Percentiles rank a stretch among this genome's conserved stretches.
phyloP scores from a whole-genome alignment of 768 basidiomycete genomes.

The Nidularia pulvinata region DNA sequence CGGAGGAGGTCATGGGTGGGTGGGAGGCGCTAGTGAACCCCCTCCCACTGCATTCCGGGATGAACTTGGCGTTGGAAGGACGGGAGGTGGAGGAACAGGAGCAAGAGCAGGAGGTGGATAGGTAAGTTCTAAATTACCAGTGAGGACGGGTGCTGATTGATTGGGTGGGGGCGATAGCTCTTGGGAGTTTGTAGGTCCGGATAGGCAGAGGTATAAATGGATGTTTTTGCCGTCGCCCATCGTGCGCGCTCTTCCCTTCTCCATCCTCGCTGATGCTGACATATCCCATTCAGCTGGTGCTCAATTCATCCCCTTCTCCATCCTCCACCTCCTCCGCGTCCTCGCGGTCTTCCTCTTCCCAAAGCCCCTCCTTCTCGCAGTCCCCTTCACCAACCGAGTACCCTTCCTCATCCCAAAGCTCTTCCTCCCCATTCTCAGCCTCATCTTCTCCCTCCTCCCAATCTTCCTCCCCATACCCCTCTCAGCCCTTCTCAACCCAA shows the following conservation, averaged over 20 bases:
- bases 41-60: no score
- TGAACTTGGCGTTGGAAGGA: conserved; percentile 3
- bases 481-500: neutral
- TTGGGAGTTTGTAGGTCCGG: conserved; percentile 34
- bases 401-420: no score
- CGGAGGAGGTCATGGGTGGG: conserved; percentile 14
- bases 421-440: no score
- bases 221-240: conserved; percentile 32
- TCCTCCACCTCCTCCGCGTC: neutral
- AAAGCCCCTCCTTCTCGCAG: no score
- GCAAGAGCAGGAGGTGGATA: neutral
- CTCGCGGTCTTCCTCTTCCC: no score
- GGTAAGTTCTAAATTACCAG: no score
- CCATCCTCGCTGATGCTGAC: neutral
- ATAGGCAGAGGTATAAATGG: conserved; percentile 31
- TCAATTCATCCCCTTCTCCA: neutral
- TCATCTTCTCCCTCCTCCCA: no score
- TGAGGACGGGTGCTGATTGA: neutral
- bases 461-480: no score
- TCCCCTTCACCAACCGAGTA: conserved; percentile 13
- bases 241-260: conserved; percentile 16
- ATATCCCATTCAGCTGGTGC: neutral
- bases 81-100: neutral
- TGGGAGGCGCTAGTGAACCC: conserved; percentile 1
- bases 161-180: conserved; percentile 14